Percentiles rank a stretch among this genome's conserved stretches.
Evolutionary conservation across 192 early-diverging fungal genomes (phyloP).

Genomic region (Linnemannia elongata): DNA sequence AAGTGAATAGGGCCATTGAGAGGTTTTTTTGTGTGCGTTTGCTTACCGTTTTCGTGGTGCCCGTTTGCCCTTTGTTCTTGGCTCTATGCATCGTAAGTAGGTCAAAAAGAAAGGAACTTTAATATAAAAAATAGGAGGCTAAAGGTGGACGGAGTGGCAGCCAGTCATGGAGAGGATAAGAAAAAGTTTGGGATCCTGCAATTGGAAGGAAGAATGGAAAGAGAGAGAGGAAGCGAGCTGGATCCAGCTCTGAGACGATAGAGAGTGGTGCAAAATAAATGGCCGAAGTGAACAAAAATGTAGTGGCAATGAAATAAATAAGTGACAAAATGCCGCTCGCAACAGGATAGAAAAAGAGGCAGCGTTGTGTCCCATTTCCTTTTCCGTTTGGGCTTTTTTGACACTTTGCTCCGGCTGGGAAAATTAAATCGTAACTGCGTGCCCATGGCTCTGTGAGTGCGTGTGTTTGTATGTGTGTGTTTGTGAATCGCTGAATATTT

Average conservation of each 20-base stretch:
- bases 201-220: not conserved
- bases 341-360: not conserved
- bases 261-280: not conserved
- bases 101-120: not conserved
- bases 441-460: not conserved
- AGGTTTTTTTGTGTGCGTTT: not conserved
- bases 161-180: not conserved
- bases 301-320: not conserved
- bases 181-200: not conserved
- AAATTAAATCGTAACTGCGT: not conserved
- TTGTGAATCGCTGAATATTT: not conserved
- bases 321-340: not conserved
- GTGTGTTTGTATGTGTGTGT: not conserved
- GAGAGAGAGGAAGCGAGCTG: not conserved
- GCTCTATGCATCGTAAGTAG: not conserved
- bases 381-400: not conserved
- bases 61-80: not conserved
- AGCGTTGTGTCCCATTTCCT: not conserved
- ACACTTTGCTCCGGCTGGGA: not conserved
- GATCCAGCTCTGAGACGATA: not conserved
- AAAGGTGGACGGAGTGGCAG: not conserved
- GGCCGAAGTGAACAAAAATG: not conserved
- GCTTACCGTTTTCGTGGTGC: constrained; percentile 2
- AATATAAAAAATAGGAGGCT: not conserved
- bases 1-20: not conserved